Evolutionary conservation across 164 flowering plant species (phyloP), one percentile per base, ranked within the genome.

Genomic region (Chimonanthus salicifolius): DNA sequence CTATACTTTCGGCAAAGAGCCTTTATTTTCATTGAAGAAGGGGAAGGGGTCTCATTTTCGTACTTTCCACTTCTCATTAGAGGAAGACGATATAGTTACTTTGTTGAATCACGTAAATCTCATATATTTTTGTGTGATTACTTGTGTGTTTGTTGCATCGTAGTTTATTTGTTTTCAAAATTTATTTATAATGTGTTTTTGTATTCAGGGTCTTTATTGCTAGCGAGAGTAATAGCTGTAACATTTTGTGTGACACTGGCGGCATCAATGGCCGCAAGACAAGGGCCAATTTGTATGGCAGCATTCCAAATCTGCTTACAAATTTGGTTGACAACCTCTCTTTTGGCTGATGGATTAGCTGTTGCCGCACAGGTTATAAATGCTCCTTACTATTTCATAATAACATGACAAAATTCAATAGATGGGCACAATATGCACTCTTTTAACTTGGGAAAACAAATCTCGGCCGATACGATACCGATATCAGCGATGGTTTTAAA

Each of bases 271-370:
- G 97, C 98, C 72, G 96, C 99, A 70, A 78, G 94, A 54, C 83
- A 83, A 33, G 99, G 98, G 48, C 3, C 98, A 46, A 86, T 85
- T 4, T 85, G 87, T 18, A 96, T 96, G 99, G 99, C 98, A 76
- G 97, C 98, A 44, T 96, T 96, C 72, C 99, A 96, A 75, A 78
- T 92, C 47, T 91, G 97, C 84, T 80, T 96, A 68, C 99, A 96
- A 71, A 86, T 96, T 69, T 94, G 97, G 99, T 21, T 94, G 82
- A 83, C 95, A 8, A 86, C 97, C 49, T 96, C 99, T 6, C 97
- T 87, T 69, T 90, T 91, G 13, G 92, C 94, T 62, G 98, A 90
- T 85, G 97, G 94, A 4, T 76, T 93, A 68, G 95, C 95, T 46
- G 92, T 92, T 71, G 97, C 97, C 20, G 94, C 90, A 3, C 94